phyloP scores from a whole-genome alignment of 306 rosid genomes.

The Lathyrus aphaca region DNA sequence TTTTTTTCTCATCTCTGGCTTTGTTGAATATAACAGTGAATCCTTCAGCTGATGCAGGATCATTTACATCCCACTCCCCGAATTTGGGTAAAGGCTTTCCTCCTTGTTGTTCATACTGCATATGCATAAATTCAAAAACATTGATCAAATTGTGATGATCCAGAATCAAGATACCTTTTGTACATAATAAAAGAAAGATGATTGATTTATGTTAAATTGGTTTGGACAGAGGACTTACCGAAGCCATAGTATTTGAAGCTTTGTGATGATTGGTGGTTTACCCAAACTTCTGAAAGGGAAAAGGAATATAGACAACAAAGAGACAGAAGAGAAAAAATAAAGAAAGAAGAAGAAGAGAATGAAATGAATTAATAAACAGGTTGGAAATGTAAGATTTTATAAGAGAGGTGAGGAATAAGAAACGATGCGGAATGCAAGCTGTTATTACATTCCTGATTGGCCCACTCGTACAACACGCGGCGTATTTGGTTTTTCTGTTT shows the following conservation, averaged over 20 bases:
- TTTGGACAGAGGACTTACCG: slow-evolving; percentile 42
- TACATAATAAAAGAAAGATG: not conserved
- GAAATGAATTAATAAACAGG: slow-evolving; percentile 10
- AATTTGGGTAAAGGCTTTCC: slow-evolving; percentile 71
- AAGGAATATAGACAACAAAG: slow-evolving; percentile 26
- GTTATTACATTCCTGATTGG: slow-evolving; percentile 23
- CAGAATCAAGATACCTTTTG: slow-evolving; percentile 9
- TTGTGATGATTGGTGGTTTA: slow-evolving; percentile 15
- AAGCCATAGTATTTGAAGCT: slow-evolving; percentile 47
- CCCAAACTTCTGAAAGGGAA: slow-evolving; percentile 42
- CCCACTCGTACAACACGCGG: slow-evolving; percentile 49
- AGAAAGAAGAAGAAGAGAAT: slow-evolving; percentile 1
- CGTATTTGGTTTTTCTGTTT: slow-evolving; percentile 32
- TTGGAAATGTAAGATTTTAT: slow-evolving; percentile 37
- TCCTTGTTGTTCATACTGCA: slow-evolving; percentile 54
- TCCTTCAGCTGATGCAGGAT: slow-evolving; percentile 88
- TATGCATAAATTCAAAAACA: slow-evolving; percentile 7
- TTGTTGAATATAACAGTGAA: slow-evolving; percentile 79
- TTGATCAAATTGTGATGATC: not conserved
- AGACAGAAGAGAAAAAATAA: not conserved
- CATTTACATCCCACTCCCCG: slow-evolving; percentile 92
- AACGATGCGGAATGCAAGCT: slow-evolving; percentile 33
- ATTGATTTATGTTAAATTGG: not conserved
- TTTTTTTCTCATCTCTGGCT: slow-evolving; percentile 82
- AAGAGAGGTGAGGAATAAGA: slow-evolving; percentile 33